Conservation (phyloP, 2,329 filamentous ascomycete species). For the Beauveria rudraprayagi region DNA sequence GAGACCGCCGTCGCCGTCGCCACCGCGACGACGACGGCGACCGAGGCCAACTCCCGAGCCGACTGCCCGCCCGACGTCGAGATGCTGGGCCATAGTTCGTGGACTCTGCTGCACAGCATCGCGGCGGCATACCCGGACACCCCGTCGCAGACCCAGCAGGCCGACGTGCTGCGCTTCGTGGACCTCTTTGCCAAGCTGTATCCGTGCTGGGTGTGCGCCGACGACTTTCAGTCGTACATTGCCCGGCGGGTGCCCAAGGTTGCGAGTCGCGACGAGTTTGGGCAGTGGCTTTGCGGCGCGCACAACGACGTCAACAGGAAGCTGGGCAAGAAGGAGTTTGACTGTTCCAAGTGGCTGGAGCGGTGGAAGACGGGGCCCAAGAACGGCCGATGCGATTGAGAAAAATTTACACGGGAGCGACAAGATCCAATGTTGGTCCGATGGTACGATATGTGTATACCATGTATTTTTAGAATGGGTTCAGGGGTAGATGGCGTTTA, state of each 20-base stretch:
- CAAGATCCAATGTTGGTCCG: not conserved
- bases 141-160: conserved; percentile 62
- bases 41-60: conserved; percentile 24
- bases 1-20: conserved; percentile 15
- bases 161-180: conserved; percentile 71
- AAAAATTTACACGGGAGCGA: not conserved
- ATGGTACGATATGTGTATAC: not conserved
- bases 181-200: conserved; percentile 77
- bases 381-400: conserved; percentile 53
- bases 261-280: conserved; percentile 60
- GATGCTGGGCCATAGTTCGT: conserved; percentile 74
- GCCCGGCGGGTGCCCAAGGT: conserved; percentile 57
- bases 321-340: conserved; percentile 82
- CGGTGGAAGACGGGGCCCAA: conserved; percentile 88
- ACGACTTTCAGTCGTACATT: conserved; percentile 83
- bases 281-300: conserved; percentile 74
- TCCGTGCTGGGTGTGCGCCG: conserved; percentile 91
- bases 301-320: conserved; percentile 86
- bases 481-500: not conserved
- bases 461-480: not conserved
- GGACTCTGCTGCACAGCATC: conserved; percentile 90
- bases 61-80: conserved; percentile 93
- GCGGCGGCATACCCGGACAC: conserved; percentile 73
- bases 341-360: conserved; percentile 87
- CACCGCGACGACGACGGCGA: not conserved